Evolutionary conservation across 108 stramenopile species (phyloP).

Genomic region (Bacterosira constricta): DNA sequence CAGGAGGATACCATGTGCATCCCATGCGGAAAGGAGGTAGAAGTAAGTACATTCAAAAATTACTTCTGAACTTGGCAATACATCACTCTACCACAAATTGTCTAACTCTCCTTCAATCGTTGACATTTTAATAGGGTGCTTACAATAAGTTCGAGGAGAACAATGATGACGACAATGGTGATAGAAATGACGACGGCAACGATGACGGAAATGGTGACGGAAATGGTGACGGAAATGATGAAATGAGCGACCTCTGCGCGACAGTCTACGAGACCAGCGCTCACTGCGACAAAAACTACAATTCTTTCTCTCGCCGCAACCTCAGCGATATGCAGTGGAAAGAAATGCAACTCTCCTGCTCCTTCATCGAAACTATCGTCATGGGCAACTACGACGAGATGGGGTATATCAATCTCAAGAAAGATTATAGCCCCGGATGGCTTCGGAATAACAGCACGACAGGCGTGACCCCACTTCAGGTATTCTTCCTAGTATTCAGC

Average conservation of each 20-base stretch:
- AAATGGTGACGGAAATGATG: background rate
- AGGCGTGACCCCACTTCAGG: slow-evolving; percentile 37
- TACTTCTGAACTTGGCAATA: too few species aligned
- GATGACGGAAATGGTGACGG: slow-evolving; percentile 9
- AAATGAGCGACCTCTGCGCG: slow-evolving; percentile 62
- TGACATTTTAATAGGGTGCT: background rate
- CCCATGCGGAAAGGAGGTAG: background rate
- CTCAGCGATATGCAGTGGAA: slow-evolving; percentile 8
- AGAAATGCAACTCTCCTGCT: slow-evolving; percentile 59
- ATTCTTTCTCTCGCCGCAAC: slow-evolving; percentile 26
- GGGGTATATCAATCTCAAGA: slow-evolving; percentile 63
- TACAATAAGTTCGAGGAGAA: background rate
- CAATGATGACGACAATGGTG: background rate
- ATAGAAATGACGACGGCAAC: background rate
- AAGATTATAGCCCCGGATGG: slow-evolving; percentile 11
- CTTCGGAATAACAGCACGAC: slow-evolving; percentile 15
- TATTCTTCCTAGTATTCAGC: slow-evolving; percentile 12
- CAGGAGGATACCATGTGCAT: background rate
- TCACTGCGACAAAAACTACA: slow-evolving; percentile 72
- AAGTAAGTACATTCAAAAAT: background rate
- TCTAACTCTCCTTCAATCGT: background rate
- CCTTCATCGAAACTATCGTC: slow-evolving; percentile 69
- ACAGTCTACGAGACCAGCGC: slow-evolving; percentile 56
- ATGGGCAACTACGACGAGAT: slow-evolving; percentile 79
- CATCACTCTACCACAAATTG: background rate